Conservation (phyloP, 2,329 filamentous ascomycete species). For the Cadophora luteo-olivacea region DNA sequence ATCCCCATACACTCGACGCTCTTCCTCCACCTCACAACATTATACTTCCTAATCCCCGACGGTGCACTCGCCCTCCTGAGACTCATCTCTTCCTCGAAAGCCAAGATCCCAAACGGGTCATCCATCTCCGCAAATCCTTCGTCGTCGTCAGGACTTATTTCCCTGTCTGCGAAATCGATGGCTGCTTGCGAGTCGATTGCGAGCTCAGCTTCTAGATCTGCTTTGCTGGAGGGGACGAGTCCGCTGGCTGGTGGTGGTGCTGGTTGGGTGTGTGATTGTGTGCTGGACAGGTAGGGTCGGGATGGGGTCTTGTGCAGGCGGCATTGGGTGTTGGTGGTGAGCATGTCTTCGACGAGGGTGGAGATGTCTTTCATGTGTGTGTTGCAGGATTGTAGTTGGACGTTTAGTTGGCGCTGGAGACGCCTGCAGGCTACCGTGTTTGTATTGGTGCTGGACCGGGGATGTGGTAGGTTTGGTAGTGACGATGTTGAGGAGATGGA, state of each 20-base stretch:
- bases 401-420: constrained; percentile 38
- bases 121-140: constrained; percentile 38
- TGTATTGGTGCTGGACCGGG: constrained; percentile 15
- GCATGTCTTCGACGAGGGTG: constrained; percentile 38
- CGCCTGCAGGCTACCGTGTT: constrained; percentile 30
- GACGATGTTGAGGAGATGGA: constrained; percentile 21
- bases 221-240: constrained; percentile 9
- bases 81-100: constrained; percentile 27
- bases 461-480: constrained; percentile 20
- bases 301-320: constrained; percentile 24
- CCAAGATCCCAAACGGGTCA: constrained; percentile 9
- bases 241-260: not conserved
- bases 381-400: constrained; percentile 34
- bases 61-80: constrained; percentile 34
- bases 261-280: too few relatives aligned
- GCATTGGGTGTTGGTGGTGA: constrained; percentile 36
- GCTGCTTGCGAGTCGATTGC: not conserved
- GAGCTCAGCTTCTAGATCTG: not conserved
- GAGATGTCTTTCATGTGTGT: constrained; percentile 37
- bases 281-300: constrained; percentile 13
- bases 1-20: constrained; percentile 24
- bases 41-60: constrained; percentile 33
- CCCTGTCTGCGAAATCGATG: not conserved
- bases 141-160: constrained; percentile 29
- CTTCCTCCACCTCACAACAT: constrained; percentile 26